A percentile compares a stretch with the other conserved stretches of the same genome.
Conservation (phyloP, 208 protist species). For the Vickermania spadyakhi region DNA sequence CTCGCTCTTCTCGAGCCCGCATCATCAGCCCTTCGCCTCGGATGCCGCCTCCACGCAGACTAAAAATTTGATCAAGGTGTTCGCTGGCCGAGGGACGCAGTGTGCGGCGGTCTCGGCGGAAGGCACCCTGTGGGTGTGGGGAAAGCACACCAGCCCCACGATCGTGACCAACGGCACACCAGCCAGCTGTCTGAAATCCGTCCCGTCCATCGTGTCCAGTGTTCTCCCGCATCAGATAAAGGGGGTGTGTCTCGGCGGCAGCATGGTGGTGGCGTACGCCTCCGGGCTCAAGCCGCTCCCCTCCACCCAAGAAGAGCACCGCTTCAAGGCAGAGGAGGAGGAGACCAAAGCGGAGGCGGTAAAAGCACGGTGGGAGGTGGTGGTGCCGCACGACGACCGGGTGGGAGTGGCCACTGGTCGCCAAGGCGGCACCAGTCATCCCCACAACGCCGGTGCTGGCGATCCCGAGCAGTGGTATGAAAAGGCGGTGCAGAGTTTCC, state of each 20-base stretch:
- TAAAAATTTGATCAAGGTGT: slow-evolving; percentile 17
- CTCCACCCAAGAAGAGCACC: background rate
- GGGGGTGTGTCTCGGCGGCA: slow-evolving; percentile 33
- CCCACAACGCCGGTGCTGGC: slow-evolving; percentile 7
- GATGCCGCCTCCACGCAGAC: background rate
- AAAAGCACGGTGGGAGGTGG: slow-evolving; percentile 37
- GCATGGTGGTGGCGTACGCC: slow-evolving; percentile 48
- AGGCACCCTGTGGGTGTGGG: slow-evolving; percentile 62
- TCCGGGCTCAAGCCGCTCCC: slow-evolving; percentile 4
- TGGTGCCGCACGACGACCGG: slow-evolving; percentile 64
- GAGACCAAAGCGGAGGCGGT: background rate
- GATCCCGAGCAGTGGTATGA: slow-evolving; percentile 43
- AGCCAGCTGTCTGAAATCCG: slow-evolving; percentile 13
- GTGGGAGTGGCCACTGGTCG: slow-evolving; percentile 6
- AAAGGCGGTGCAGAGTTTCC: slow-evolving; percentile 20
- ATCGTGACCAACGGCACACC: slow-evolving; percentile 46
- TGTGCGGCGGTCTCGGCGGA: slow-evolving; percentile 22
- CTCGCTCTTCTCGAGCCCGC: background rate
- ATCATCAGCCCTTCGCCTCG: background rate
- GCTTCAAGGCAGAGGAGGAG: background rate
- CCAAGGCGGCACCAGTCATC: no score
- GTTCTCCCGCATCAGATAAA: slow-evolving; percentile 22
- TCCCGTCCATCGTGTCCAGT: slow-evolving; percentile 19
- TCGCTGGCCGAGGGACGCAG: slow-evolving; percentile 43
- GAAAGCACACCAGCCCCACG: slow-evolving; percentile 37